These are phyloP conservation scores for Hypoxylon lenormandii DNA, from an alignment of 495 filamentous ascomycete genomes.

Conservation along the genomic window DNA sequence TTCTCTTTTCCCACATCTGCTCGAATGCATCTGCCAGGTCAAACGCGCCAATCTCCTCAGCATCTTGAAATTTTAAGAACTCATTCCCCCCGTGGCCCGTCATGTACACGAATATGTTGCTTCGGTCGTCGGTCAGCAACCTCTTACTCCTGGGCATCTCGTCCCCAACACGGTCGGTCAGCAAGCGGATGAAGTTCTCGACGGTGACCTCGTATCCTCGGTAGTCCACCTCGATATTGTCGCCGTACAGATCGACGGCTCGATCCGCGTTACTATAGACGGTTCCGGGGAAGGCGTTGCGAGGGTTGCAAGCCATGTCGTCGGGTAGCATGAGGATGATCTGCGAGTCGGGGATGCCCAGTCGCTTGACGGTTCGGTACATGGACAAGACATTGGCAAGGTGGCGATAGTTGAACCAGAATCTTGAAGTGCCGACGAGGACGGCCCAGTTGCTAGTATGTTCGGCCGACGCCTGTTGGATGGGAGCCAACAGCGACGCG, in stretches of 20 bases:
- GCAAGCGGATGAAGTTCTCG: conserved; percentile 94
- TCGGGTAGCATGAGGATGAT: conserved; percentile 99
- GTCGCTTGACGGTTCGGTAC: conserved; percentile 97
- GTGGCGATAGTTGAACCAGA: conserved; percentile 99
- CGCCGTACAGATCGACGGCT: conserved; percentile 93
- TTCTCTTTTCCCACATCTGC: conserved; percentile 99
- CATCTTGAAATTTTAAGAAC: conserved; percentile 98
- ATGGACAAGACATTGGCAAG: conserved; percentile 97
- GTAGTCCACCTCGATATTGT: conserved; percentile 99
- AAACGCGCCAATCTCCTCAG: conserved; percentile 95
- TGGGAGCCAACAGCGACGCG: conserved; percentile 58
- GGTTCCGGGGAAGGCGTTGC: conserved; percentile 95
- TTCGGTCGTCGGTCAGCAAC: conserved; percentile 88
- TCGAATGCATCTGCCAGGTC: conserved; percentile 97
- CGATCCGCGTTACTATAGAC: conserved; percentile 99
- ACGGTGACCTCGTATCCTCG: conserved; percentile 98
- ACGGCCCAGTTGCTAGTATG: conserved; percentile 99
- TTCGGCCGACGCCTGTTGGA: conserved; percentile 67
- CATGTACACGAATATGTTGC: conserved; percentile 98
- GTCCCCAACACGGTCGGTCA: conserved; percentile 91
- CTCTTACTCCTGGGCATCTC: conserved; percentile 95
- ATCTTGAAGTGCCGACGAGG: conserved; percentile 95
- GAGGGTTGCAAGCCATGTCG: conserved; percentile 99
- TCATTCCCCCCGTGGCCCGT: conserved; percentile 98
- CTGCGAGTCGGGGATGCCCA: conserved; percentile 97